Base-by-base conservation (phyloP, 1,284 basidiomycete genomes). In the Puccinia novopanici region DNA sequence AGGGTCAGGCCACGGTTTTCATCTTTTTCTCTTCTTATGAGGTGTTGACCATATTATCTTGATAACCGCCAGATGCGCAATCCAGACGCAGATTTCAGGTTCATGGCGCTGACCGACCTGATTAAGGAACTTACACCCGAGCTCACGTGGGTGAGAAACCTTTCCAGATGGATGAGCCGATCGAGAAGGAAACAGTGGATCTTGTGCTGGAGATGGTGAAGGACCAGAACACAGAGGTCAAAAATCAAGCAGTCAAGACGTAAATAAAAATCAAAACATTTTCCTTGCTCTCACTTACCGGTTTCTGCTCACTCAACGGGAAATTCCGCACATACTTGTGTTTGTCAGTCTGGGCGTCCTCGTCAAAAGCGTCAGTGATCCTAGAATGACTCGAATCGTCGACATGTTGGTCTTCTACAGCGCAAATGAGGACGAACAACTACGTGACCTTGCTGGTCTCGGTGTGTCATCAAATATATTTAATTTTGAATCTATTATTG, bases 221-320 rank as follows among this genome's bases (percentile, higher is more conserved):
- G 84, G 97, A 99, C 87, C 91, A 91, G 87, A 98, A 97, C 84
- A 94, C 93, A 19, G 96, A 99, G 87, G 97, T 99, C 83, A 98
- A 98, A 89, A 98, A 98, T 85, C 92, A n/a, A n/a, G 94, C 94
- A 1, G 95, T 97, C 19, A 93, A 94, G 87, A 95, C 93, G 95
- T 93, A 83, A 81, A 89, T 83, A 17, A 17, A 30, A 61, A 30
- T 45, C 63, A 67, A 54, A 24, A n/a, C 40, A 19, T 27, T 54
- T 45, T 17, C 24, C 24, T 3, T 70, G 45, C 48, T 59, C 19
- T 61, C 57, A 5, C 17, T 50, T 72, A 15, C 55, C 24, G 27
- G n/a, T 54, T 24, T 42, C 24, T 55, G n/a, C 37, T 65, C n/a
- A 59, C 55, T 65, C 30, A 79, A 57, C 45, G 12, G 15, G 13